A percentile compares a stretch with the other conserved stretches of the same genome.
phyloP scores from a whole-genome alignment of 108 stramenopile species.

The Nitzschia sp. region DNA sequence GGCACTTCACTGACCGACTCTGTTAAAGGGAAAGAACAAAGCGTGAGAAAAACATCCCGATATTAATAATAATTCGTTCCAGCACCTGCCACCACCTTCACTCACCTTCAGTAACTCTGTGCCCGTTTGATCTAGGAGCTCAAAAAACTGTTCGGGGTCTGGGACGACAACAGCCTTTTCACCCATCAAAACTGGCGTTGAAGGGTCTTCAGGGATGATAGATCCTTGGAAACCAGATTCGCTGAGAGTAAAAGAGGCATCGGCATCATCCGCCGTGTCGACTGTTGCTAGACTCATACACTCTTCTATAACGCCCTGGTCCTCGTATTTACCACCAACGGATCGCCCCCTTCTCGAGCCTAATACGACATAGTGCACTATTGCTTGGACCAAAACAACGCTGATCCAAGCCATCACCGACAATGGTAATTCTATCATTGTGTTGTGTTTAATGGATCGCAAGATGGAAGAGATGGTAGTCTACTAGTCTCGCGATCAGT shows the following conservation, averaged over 20 bases:
- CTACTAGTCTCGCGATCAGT: no score
- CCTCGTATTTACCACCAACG: conserved; percentile 5
- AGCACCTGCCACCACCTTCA: background rate
- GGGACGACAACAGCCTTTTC: no score
- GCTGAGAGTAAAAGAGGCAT: background rate
- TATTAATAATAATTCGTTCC: no score
- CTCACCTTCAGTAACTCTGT: conserved; percentile 40
- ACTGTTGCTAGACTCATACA: conserved; percentile 26
- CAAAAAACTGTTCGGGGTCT: conserved; percentile 6
- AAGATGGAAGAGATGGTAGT: no score
- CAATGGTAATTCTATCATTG: conserved; percentile 34
- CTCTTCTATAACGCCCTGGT: conserved; percentile 25
- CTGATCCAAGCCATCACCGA: conserved; percentile 41
- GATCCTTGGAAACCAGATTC: background rate
- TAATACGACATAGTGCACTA: conserved; percentile 40
- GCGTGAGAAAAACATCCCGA: no score
- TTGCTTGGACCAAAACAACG: conserved; percentile 38
- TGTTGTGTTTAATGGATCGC: conserved; percentile 1
- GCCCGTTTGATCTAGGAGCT: conserved; percentile 29
- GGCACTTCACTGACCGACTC: conserved; percentile 28
- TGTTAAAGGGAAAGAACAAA: background rate
- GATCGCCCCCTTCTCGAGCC: conserved; percentile 16
- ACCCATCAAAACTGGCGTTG: background rate
- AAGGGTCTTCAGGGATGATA: background rate
- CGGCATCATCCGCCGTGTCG: conserved; percentile 17